Evolutionary conservation across 179 eudicot genomes (phyloP).

Genomic region (Pouteria campechiana): DNA sequence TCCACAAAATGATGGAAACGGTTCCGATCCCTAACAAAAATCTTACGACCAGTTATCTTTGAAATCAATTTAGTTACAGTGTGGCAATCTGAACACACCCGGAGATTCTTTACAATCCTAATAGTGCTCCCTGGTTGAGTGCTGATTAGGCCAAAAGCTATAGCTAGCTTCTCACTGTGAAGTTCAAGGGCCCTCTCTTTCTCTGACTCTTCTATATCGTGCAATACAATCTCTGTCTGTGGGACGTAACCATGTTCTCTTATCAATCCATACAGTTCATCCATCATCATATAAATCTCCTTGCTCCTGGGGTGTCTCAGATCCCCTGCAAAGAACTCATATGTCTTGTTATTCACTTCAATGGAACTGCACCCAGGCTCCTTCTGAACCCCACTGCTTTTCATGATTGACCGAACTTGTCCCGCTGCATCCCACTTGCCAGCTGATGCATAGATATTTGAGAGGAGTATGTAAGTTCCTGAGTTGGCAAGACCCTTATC

Average conservation of each 20-base stretch:
- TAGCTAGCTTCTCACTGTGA: conserved; percentile 60
- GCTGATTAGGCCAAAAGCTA: conserved; percentile 53
- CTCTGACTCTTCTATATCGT: conserved; percentile 31
- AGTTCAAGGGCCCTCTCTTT: conserved; percentile 41
- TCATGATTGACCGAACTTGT: conserved; percentile 43
- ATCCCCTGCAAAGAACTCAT: conserved; percentile 75
- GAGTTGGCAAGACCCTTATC: conserved; percentile 29
- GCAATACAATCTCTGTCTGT: conserved; percentile 33
- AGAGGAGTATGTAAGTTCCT: conserved; percentile 51
- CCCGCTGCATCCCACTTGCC: conserved; percentile 56
- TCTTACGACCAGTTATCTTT: conserved; percentile 40
- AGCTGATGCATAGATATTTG: conserved; percentile 43
- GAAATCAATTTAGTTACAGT: conserved; percentile 48
- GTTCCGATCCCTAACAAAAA: conserved; percentile 50
- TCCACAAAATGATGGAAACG: conserved; percentile 52
- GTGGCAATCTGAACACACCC: conserved; percentile 60
- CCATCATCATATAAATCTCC: conserved; percentile 53
- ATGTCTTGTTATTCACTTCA: conserved; percentile 41
- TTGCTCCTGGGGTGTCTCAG: conserved; percentile 45
- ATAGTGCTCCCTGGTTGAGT: conserved; percentile 39
- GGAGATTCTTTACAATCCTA: conserved; percentile 50
- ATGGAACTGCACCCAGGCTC: conserved; percentile 69
- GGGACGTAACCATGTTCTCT: conserved; percentile 36
- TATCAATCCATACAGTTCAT: conserved; percentile 34
- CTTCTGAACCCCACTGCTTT: conserved; percentile 39